phyloP scores from a whole-genome alignment of 164 flowering plant genomes.

The Aristolochia fimbriata region DNA sequence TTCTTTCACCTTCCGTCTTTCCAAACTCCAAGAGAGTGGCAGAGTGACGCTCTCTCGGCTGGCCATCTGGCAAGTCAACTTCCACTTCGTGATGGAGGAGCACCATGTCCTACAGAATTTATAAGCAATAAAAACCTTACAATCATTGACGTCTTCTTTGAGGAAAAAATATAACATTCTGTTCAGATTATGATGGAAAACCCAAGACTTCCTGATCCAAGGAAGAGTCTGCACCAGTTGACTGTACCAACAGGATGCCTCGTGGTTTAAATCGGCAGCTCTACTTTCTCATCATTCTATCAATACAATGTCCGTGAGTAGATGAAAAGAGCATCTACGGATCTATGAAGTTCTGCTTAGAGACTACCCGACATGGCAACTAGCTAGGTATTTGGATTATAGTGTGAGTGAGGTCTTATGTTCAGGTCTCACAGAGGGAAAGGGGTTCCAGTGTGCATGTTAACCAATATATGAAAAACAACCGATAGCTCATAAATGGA shows the following conservation, averaged over 20 bases:
- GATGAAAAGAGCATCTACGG: too few species aligned
- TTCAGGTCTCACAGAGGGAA: too few species aligned
- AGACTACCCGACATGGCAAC: too few species aligned
- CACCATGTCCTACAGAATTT: conserved; percentile 74
- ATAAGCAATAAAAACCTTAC: not conserved
- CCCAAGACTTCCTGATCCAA: not conserved
- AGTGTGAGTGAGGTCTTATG: too few species aligned
- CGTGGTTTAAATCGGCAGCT: not conserved
- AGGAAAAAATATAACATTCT: not conserved
- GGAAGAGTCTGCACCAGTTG: not conserved
- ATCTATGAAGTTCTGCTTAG: too few species aligned
- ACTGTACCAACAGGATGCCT: not conserved
- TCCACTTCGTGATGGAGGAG: conserved; percentile 85
- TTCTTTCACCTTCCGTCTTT: conserved; percentile 40
- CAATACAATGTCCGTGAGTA: too few species aligned
- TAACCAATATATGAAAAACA: too few species aligned
- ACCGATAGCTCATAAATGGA: too few species aligned
- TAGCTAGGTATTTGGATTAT: too few species aligned
- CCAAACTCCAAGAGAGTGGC: conserved; percentile 82
- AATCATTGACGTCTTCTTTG: not conserved
- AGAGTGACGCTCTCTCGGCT: conserved; percentile 39
- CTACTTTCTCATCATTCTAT: not conserved
- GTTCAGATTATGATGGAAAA: not conserved
- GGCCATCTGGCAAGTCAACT: conserved; percentile 57
- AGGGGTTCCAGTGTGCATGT: too few species aligned